These are phyloP conservation scores for Rhododendron griersonianum DNA, from an alignment of 148 eudicot species.

Conservation along the genomic window DNA sequence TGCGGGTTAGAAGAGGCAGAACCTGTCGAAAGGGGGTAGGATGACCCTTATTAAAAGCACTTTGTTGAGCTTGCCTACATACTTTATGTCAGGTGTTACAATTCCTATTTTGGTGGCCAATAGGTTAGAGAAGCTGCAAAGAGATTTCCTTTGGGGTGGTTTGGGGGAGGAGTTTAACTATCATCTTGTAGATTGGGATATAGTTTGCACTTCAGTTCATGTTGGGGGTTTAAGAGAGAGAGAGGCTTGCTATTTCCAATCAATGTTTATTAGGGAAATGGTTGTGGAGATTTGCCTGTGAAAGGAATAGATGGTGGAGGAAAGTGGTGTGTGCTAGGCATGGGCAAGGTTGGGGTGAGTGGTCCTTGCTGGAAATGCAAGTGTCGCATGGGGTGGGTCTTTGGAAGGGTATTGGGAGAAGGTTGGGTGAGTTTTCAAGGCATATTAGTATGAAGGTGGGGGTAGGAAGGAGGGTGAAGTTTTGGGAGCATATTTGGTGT, in stretches of 20 bases:
- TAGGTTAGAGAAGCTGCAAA: not conserved
- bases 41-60: not conserved
- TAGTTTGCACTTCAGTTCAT: not conserved
- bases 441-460: too few species aligned
- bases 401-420: too few species aligned
- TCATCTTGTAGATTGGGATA: not conserved
- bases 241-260: not conserved
- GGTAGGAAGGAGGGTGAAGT: not conserved
- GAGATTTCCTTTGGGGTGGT: not conserved
- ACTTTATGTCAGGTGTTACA: not conserved
- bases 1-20: not conserved
- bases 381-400: not conserved
- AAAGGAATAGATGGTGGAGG: not conserved
- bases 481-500: not conserved
- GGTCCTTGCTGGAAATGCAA: not conserved
- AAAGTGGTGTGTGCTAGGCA: not conserved
- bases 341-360: not conserved
- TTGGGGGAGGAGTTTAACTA: not conserved
- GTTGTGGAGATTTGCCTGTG: not conserved
- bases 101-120: not conserved
- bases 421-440: too few species aligned
- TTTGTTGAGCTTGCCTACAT: not conserved
- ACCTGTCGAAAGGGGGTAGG: not conserved
- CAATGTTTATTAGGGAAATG: not conserved
- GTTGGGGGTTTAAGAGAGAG: not conserved